Conservation (phyloP, 2,329 filamentous ascomycete species). For the Pseudogymnoascus sp. region DNA sequence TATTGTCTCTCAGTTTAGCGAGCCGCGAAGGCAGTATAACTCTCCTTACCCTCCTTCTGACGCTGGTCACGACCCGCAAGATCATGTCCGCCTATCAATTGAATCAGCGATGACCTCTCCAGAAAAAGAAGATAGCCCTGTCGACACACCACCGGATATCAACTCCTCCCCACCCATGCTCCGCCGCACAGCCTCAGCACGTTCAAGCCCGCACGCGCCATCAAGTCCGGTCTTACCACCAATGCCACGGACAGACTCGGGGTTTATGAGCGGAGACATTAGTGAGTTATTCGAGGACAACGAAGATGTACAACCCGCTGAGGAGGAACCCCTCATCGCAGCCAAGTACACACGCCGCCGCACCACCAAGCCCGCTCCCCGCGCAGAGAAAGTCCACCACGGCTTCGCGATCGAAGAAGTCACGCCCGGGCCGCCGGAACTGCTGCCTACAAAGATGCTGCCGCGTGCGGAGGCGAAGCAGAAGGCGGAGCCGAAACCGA, state of each 20-base stretch:
- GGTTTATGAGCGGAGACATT: slow-evolving; percentile 67
- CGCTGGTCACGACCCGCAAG: slow-evolving; percentile 27
- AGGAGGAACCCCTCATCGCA: slow-evolving; percentile 29
- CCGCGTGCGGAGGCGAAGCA: slow-evolving; percentile 17
- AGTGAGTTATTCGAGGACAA: slow-evolving; percentile 52
- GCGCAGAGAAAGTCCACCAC: slow-evolving; percentile 13
- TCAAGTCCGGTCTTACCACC: slow-evolving; percentile 53
- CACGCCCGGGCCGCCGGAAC: slow-evolving; percentile 34
- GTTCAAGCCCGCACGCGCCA: slow-evolving; percentile 72
- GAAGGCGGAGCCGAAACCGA: slow-evolving; percentile 30
- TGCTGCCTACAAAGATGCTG: slow-evolving; percentile 31
- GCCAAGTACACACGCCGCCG: slow-evolving; percentile 25
- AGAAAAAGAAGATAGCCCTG: slow-evolving; percentile 40
- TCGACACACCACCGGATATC: slow-evolving; percentile 70
- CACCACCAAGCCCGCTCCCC: slow-evolving; percentile 11
- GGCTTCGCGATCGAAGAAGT: slow-evolving; percentile 29
- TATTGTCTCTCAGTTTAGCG: slow-evolving; percentile 38
- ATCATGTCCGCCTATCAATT: slow-evolving; percentile 25
- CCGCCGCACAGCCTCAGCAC: slow-evolving; percentile 50
- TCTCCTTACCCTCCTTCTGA: slow-evolving; percentile 33
- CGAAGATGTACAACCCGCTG: slow-evolving; percentile 31
- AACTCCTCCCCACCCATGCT: slow-evolving; percentile 85
- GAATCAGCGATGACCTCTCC: slow-evolving; percentile 42
- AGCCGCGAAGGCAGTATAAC: slow-evolving; percentile 25
- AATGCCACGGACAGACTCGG: slow-evolving; percentile 58